A percentile compares a stretch with the other conserved stretches of the same genome.
Evolutionary conservation across 345 rosid genomes (phyloP).

Genomic region (Reutealis trisperma): DNA sequence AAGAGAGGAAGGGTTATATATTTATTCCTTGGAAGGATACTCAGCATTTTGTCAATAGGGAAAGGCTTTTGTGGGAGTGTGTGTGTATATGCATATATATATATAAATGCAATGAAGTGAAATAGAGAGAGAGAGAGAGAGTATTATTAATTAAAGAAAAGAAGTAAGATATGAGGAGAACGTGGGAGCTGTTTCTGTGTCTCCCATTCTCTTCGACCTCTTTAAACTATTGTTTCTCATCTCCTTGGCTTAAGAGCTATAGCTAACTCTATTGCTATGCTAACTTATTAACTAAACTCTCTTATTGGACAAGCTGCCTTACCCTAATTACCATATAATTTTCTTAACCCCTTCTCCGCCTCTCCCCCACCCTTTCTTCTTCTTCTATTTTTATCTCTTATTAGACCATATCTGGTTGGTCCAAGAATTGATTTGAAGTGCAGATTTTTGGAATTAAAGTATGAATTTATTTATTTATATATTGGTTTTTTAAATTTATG

Average conservation of each 20-base stretch:
- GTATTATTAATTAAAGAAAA: slow-evolving; percentile 10
- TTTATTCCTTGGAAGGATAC: slow-evolving; percentile 56
- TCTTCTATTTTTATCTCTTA: neutral
- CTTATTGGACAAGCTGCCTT: neutral
- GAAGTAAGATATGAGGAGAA: slow-evolving; percentile 55
- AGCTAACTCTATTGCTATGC: slow-evolving; percentile 22
- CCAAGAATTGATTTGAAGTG: no score
- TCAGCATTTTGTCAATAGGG: slow-evolving; percentile 33
- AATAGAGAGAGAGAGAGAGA: neutral
- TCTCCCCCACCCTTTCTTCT: no score
- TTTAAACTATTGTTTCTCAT: slow-evolving; percentile 48
- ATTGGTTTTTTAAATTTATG: no score
- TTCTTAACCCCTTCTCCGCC: neutral
- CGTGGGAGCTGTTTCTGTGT: slow-evolving; percentile 92
- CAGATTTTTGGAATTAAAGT: no score
- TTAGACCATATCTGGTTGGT: neutral
- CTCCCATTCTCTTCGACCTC: slow-evolving; percentile 50
- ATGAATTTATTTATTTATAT: no score
- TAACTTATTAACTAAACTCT: slow-evolving; percentile 34
- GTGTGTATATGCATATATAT: slow-evolving; percentile 5
- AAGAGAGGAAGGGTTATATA: slow-evolving; percentile 42
- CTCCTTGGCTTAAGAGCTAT: slow-evolving; percentile 72
- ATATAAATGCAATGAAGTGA: slow-evolving; percentile 6
- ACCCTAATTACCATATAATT: neutral
- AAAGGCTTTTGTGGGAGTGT: slow-evolving; percentile 1